Evolutionary conservation across 2,329 filamentous ascomycete genomes (phyloP).

Genomic region (Phyllosticta capitalensis): DNA sequence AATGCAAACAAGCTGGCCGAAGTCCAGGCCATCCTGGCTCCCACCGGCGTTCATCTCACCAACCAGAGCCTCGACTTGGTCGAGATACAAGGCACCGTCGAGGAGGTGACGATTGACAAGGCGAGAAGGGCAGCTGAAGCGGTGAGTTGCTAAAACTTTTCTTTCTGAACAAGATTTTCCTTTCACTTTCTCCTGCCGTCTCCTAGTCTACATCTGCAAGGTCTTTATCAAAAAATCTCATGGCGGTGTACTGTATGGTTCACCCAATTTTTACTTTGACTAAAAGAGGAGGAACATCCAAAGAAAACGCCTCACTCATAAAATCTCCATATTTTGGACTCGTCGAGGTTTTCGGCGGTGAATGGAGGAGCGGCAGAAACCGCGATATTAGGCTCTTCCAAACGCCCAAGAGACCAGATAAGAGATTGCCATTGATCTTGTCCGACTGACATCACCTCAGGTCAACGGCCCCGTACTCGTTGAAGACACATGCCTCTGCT

Average conservation of each 20-base stretch:
- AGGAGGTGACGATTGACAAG: slow-evolving; percentile 86
- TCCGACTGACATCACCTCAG: slow-evolving; percentile 37
- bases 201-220: background rate
- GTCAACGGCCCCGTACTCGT: slow-evolving; percentile 81
- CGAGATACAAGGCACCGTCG: slow-evolving; percentile 85
- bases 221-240: too few species aligned
- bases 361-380: too few species aligned
- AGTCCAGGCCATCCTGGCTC: slow-evolving; percentile 75
- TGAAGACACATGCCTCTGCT: slow-evolving; percentile 92
- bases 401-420: too few species aligned
- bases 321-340: too few species aligned
- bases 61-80: slow-evolving; percentile 70
- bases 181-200: background rate
- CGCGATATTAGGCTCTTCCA: too few species aligned
- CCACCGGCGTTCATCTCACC: slow-evolving; percentile 58
- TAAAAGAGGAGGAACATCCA: too few species aligned
- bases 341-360: too few species aligned
- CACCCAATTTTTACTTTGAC: too few species aligned
- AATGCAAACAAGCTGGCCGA: slow-evolving; percentile 91
- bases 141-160: slow-evolving; percentile 40
- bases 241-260: too few species aligned
- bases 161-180: background rate
- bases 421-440: background rate
- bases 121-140: slow-evolving; percentile 69
- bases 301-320: too few species aligned